Conservation (phyloP, 78 protist species). For the Polysphondylium violaceum region DNA sequence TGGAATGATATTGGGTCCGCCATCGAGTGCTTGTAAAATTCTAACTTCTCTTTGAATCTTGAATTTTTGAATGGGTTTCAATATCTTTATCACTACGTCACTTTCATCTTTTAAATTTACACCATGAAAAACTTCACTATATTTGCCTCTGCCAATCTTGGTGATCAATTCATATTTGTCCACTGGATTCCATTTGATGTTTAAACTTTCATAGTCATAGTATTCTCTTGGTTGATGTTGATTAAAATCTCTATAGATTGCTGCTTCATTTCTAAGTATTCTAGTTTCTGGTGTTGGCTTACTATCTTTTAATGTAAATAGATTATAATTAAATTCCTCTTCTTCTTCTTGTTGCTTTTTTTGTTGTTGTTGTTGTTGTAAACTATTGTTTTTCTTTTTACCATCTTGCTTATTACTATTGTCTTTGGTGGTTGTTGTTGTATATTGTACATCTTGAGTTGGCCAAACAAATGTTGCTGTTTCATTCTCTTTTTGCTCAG, state of each 20-base stretch:
- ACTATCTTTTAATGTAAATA: not conserved
- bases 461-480: not conserved
- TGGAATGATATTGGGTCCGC: constrained; percentile 97
- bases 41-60: constrained; percentile 98
- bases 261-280: constrained; percentile 50
- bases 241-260: constrained; percentile 49
- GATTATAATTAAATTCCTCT: not conserved
- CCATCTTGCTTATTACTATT: constrained; percentile 2
- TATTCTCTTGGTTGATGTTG: constrained; percentile 53
- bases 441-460: not conserved
- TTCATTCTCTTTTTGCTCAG: too few species aligned
- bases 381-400: not conserved
- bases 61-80: constrained; percentile 91
- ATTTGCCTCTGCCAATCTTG: constrained; percentile 99
- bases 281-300: not conserved
- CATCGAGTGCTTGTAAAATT: constrained; percentile 88
- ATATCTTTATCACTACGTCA: constrained; percentile 89
- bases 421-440: not conserved
- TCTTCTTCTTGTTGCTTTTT: not conserved
- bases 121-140: constrained; percentile 99
- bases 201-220: constrained; percentile 66
- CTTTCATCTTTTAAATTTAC: constrained; percentile 50
- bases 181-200: constrained; percentile 36
- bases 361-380: not conserved
- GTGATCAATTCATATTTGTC: constrained; percentile 93